These are phyloP conservation scores for Aspergillus diversus DNA, from an alignment of 495 filamentous ascomycete genomes.

Conservation along the genomic window DNA sequence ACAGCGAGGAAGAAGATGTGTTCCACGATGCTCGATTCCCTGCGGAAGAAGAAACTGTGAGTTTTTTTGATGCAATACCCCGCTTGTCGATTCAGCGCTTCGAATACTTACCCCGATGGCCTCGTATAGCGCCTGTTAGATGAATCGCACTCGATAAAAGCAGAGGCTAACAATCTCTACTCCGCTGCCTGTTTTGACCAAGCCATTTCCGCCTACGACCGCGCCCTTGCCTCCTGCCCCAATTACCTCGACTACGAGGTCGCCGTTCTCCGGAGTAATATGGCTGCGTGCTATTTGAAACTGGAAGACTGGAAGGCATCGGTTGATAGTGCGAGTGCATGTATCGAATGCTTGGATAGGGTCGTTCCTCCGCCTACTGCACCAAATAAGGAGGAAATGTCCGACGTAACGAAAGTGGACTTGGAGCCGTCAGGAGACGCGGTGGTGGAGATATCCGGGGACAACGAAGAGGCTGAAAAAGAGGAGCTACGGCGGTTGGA, in stretches of 20 bases:
- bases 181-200: constrained; percentile 70
- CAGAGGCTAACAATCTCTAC: constrained; percentile 79
- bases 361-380: constrained; percentile 47
- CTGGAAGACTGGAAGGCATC: constrained; percentile 86
- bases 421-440: constrained; percentile 26
- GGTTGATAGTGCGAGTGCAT: constrained; percentile 69
- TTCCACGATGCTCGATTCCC: constrained; percentile 62
- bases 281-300: constrained; percentile 89
- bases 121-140: constrained; percentile 61
- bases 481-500: constrained; percentile 57
- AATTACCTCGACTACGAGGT: constrained; percentile 89
- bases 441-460: constrained; percentile 56
- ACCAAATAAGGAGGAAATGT: constrained; percentile 12
- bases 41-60: constrained; percentile 77
- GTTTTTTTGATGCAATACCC: constrained; percentile 25
- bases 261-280: constrained; percentile 84
- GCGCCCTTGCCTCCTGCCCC: constrained; percentile 79
- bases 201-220: constrained; percentile 88
- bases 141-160: constrained; percentile 75
- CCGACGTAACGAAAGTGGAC: constrained; percentile 29
- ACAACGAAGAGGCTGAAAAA: constrained; percentile 62
- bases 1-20: constrained; percentile 47
- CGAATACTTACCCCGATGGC: neutral
- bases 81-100: neutral
- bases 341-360: constrained; percentile 71